phyloP scores from a whole-genome alignment of 2,329 filamentous ascomycete genomes.

The Monosporascus sp. region DNA sequence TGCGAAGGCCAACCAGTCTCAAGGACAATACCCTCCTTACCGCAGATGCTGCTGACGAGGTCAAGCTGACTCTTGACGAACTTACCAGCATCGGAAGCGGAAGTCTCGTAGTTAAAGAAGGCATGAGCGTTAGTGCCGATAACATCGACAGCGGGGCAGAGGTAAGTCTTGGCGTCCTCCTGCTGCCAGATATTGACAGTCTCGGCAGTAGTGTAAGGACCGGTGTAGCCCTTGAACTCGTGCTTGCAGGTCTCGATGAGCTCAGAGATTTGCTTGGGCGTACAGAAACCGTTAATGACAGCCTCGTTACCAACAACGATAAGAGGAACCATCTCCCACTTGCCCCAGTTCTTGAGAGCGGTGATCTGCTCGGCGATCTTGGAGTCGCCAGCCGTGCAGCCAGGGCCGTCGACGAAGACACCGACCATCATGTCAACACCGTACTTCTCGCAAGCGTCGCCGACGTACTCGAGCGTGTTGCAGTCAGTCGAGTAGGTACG shows the following conservation, averaged over 20 bases:
- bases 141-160: conserved; percentile 74
- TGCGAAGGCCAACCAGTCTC: conserved; percentile 85
- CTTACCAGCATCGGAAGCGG: conserved; percentile 61
- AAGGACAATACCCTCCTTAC: conserved; percentile 69
- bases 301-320: conserved; percentile 90
- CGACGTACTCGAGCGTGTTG: conserved; percentile 70
- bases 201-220: conserved; percentile 79
- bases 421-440: conserved; percentile 80
- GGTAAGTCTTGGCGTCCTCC: conserved; percentile 45
- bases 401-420: conserved; percentile 70
- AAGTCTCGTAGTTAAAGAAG: conserved; percentile 77
- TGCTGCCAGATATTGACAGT: conserved; percentile 73
- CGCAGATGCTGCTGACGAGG: conserved; percentile 65
- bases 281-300: conserved; percentile 67
- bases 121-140: conserved; percentile 85
- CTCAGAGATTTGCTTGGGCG: conserved; percentile 56
- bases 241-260: conserved; percentile 67
- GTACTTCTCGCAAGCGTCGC: conserved; percentile 58
- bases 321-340: conserved; percentile 73
- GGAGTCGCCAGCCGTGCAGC: conserved; percentile 51
- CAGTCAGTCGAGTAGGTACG: conserved; percentile 94
- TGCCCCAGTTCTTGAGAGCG: conserved; percentile 64
- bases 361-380: conserved; percentile 69
- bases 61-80: conserved; percentile 73
- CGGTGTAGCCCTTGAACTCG: conserved; percentile 68